Evolutionary conservation across 371 early-diverging fungal species (phyloP).

Genomic region (Vairimorpha apis): DNA sequence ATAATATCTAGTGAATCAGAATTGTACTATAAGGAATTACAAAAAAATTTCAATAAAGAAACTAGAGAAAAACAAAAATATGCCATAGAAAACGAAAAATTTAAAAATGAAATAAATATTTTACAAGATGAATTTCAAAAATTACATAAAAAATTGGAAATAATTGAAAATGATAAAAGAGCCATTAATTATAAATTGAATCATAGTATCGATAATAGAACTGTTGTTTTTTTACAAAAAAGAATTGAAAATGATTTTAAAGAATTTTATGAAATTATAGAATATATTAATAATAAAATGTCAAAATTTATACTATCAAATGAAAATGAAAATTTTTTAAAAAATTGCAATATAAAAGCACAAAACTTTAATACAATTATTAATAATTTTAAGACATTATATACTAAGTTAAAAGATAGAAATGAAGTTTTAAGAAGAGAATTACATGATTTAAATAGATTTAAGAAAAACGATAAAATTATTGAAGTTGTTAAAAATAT

Average conservation of each 20-base stretch:
- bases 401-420: constrained; percentile 33
- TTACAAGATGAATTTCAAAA: neutral
- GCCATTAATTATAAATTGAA: constrained; percentile 25
- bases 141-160: constrained; percentile 25
- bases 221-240: neutral
- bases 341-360: constrained; percentile 2
- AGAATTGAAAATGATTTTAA: neutral
- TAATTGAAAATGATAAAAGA: constrained; percentile 37
- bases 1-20: constrained; percentile 5
- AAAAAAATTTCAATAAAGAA: constrained; percentile 19
- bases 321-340: constrained; percentile 11
- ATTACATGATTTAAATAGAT: constrained; percentile 37
- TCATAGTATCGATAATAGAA: too few relatives aligned
- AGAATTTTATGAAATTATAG: neutral
- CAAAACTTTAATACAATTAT: constrained; percentile 28
- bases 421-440: constrained; percentile 45
- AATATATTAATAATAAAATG: neutral
- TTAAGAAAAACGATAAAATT: constrained; percentile 44
- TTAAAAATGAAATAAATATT: neutral
- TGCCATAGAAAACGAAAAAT: constrained; percentile 2
- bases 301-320: neutral
- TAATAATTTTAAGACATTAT: constrained; percentile 15
- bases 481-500: constrained; percentile 44
- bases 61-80: neutral
- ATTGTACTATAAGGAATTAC: neutral